These are phyloP conservation scores for Boletus barrowsii DNA, from an alignment of 768 basidiomycete genomes.

Conservation along the genomic window DNA sequence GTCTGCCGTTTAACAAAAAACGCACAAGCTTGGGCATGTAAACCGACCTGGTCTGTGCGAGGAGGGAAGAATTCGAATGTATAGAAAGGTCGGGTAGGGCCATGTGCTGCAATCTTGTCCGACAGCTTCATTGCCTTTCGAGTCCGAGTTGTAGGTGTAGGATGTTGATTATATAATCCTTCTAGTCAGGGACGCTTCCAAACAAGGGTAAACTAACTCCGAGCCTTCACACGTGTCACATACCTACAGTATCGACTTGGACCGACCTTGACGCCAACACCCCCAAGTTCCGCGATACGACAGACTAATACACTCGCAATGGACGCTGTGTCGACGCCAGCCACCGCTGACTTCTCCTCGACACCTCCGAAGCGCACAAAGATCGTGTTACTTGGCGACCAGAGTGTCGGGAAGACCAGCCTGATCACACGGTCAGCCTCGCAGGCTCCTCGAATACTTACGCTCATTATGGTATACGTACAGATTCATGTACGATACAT, in stretches of 20 bases:
- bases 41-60: constrained; percentile 76
- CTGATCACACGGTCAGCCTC: constrained; percentile 83
- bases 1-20: constrained; percentile 9
- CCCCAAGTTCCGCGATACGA: background rate
- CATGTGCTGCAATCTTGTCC: constrained; percentile 56
- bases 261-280: background rate
- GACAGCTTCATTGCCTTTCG: constrained; percentile 60
- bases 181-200: constrained; percentile 2
- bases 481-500: constrained; percentile 99
- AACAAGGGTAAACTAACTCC: constrained; percentile 26
- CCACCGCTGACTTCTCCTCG: constrained; percentile 80
- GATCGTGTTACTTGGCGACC: constrained; percentile 94
- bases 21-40: background rate
- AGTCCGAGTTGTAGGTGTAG: background rate
- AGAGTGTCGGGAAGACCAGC: constrained; percentile 98
- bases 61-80: constrained; percentile 98
- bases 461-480: background rate
- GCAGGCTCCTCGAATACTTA: constrained; percentile 2
- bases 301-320: constrained; percentile 26
- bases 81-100: constrained; percentile 64
- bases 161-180: constrained; percentile 4
- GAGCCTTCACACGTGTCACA: background rate
- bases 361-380: constrained; percentile 93
- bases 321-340: constrained; percentile 62
- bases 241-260: constrained; percentile 9